Percentiles rank a stretch among this genome's conserved stretches.
Evolutionary conservation across 2,329 filamentous ascomycete species (phyloP).

Genomic region (Ilyonectria robusta): DNA sequence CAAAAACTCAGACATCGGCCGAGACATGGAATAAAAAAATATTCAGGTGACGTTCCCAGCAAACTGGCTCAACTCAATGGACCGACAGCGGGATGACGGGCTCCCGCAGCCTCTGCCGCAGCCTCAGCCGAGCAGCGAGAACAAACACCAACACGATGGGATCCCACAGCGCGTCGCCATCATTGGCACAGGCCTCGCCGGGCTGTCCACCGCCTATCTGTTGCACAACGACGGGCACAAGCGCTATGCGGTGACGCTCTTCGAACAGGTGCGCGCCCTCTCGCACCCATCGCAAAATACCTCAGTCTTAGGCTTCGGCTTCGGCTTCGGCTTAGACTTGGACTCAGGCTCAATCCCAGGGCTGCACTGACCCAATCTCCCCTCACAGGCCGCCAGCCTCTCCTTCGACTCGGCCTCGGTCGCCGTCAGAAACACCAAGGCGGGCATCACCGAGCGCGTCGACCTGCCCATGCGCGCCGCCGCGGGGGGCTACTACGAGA

Average conservation of each 20-base stretch:
- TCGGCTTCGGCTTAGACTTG: too few species aligned
- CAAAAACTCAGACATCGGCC: neutral
- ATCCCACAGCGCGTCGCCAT: slow-evolving; percentile 47
- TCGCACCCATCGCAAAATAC: neutral
- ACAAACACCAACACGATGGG: too few species aligned
- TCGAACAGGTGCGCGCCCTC: slow-evolving; percentile 53
- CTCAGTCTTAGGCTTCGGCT: too few species aligned
- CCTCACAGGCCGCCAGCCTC: slow-evolving; percentile 49
- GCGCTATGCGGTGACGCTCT: slow-evolving; percentile 53
- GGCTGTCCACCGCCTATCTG: slow-evolving; percentile 54
- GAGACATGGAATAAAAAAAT: too few species aligned
- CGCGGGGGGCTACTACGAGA: slow-evolving; percentile 65
- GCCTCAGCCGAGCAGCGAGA: too few species aligned
- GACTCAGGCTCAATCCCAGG: neutral
- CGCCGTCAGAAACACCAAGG: slow-evolving; percentile 50
- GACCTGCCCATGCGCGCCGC: slow-evolving; percentile 58
- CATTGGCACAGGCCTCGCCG: slow-evolving; percentile 56
- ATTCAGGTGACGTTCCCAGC: too few species aligned
- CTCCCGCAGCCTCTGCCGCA: neutral
- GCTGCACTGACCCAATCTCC: neutral
- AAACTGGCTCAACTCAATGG: neutral
- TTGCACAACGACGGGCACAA: slow-evolving; percentile 50
- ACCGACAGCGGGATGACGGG: neutral
- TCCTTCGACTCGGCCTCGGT: slow-evolving; percentile 58
- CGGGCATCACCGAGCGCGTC: slow-evolving; percentile 52